Evolutionary conservation across 192 early-diverging fungal genomes (phyloP).

Genomic region (Polychytrium aggregatum): DNA sequence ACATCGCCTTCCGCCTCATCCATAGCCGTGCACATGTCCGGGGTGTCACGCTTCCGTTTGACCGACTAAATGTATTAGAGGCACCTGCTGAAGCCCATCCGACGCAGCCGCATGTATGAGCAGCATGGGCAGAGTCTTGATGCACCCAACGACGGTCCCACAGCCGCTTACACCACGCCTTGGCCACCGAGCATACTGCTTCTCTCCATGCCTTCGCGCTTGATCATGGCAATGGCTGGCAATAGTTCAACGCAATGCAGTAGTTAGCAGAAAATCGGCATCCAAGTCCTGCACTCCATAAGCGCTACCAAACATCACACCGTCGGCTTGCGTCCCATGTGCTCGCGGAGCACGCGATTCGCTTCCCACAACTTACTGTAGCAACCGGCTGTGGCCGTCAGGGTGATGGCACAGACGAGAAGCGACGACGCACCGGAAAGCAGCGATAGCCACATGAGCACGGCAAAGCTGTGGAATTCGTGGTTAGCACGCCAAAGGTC

Average conservation of each 20-base stretch:
- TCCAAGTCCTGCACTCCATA: no score
- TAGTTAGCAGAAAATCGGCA: not conserved
- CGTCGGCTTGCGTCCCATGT: no score
- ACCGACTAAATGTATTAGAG: no score
- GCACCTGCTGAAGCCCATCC: no score
- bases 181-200: slow-evolving; percentile 10
- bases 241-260: not conserved
- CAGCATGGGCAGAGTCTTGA: no score
- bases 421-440: slow-evolving; percentile 13
- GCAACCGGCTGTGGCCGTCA: slow-evolving; percentile 14
- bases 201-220: slow-evolving; percentile 12
- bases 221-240: slow-evolving; percentile 14
- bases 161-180: slow-evolving; percentile 5
- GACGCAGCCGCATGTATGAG: no score
- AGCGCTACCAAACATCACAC: no score
- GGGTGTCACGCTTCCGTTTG: no score
- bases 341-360: no score
- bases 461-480: slow-evolving; percentile 15
- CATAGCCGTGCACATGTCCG: no score
- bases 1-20: no score
- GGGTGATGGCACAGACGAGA: slow-evolving; percentile 18
- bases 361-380: slow-evolving; percentile 28
- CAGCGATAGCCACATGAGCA: slow-evolving; percentile 30
- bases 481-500: no score
- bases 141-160: not conserved